Evolutionary conservation across 495 filamentous ascomycete genomes (phyloP).

Genomic region (Penicillium paradoxum): DNA sequence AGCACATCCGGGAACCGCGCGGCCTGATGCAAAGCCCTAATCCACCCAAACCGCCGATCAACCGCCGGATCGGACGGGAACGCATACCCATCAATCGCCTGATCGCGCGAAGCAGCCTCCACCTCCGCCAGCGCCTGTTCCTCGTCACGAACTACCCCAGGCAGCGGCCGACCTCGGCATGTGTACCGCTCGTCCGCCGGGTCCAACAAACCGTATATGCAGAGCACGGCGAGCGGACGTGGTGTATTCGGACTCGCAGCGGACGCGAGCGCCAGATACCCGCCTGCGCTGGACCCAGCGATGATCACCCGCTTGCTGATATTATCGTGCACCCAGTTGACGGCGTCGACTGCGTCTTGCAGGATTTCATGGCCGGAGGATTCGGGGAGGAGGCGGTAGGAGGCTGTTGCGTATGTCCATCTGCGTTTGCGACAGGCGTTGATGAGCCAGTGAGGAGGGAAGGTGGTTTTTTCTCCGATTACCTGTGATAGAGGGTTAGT

Average conservation of each 20-base stretch:
- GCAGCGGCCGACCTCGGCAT: neutral
- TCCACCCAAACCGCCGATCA: conserved; percentile 2
- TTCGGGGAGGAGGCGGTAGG: conserved; percentile 7
- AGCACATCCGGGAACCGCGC: conserved; percentile 1
- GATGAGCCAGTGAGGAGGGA: conserved; percentile 5
- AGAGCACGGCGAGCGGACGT: neutral
- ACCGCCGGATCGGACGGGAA: neutral
- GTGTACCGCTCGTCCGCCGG: neutral
- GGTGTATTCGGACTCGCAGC: neutral
- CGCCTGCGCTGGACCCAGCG: conserved; percentile 7
- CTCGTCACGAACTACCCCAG: neutral
- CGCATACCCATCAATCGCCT: conserved; percentile 1
- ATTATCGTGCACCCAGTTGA: neutral
- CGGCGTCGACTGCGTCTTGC: conserved; percentile 2
- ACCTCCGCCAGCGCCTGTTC: neutral
- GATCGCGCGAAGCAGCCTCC: neutral
- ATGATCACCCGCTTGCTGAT: conserved; percentile 3
- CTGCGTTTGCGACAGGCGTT: conserved; percentile 1
- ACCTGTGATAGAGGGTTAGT: neutral
- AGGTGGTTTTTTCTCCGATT: conserved; percentile 3
- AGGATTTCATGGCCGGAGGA: neutral
- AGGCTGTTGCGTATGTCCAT: conserved; percentile 8
- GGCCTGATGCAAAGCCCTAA: neutral
- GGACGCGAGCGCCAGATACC: conserved; percentile 7
- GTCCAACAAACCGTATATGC: conserved; percentile 3